Evolutionary conservation across 768 basidiomycete genomes (phyloP), one percentile per base, ranked within the genome.

Genomic region (Galerina sulciceps): DNA sequence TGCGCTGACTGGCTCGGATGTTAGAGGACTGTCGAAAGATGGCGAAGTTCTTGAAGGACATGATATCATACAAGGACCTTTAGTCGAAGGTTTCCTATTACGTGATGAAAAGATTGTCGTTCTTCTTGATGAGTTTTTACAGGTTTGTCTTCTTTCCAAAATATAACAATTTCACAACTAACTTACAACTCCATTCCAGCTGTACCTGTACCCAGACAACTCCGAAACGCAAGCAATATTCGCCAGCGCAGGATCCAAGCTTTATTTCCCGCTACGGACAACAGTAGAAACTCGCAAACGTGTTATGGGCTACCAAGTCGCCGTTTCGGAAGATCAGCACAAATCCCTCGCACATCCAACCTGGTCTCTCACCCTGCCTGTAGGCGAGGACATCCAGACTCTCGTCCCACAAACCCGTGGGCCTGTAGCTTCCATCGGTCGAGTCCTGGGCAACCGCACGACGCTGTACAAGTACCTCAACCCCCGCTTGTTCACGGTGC

Each of bases 401-500:
- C 71, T 89, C 57, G 70, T 88, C 20, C 75, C 78, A 40, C 80
- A 81, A 26, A 62, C 76, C 10, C 65, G 77, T 58, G 80, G 80
- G 55, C 83, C 85, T 0, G 76, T 93, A 35, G 94, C 95, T 0
- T 90, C 88, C 1, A 73, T 89, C 31, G 96, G 96, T 4, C 88
- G 88, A 65, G 94, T 96, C 4, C 77, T 93, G 4, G 95, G 92
- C 2, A 90, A 96, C 71, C 85, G 94, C 53, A 87, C 86, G 37
- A 95, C 94, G 34, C 71, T 98, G 57, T 96, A 97, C 80, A 98
- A 98, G 75, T 96, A 97, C 68, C 81, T 98, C 59, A 96, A 96
- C 69, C 90, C 89, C 8, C 86, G 93, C 64, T 65, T 95, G 35
- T 79, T 89, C 48, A 83, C 85, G 8, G 77, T 93, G 37, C 74